phyloP scores from a whole-genome alignment of 352 stramenopile species.

The Globisporangium abappressorium region DNA sequence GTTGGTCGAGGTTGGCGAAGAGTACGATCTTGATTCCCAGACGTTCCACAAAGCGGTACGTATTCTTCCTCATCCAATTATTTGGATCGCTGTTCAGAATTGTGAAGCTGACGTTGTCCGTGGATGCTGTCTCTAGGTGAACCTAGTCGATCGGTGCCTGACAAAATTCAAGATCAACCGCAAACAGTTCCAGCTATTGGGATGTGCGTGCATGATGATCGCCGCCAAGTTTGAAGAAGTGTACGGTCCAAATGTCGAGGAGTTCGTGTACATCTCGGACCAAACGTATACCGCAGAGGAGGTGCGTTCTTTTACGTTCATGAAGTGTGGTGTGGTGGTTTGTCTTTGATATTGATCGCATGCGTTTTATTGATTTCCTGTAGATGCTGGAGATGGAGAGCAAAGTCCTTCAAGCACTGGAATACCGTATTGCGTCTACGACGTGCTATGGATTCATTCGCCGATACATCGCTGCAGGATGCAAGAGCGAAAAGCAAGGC shows the following conservation, averaged over 20 bases:
- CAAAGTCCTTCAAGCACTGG: constrained; percentile 68
- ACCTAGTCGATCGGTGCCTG: constrained; percentile 82
- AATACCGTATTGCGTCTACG: constrained; percentile 76
- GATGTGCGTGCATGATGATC: constrained; percentile 94
- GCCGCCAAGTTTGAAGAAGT: constrained; percentile 98
- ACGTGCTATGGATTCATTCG: constrained; percentile 74
- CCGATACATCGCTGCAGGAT: constrained; percentile 59
- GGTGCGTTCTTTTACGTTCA: constrained; percentile 29
- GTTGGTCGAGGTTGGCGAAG: constrained; percentile 92
- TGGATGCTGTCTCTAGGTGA: constrained; percentile 34
- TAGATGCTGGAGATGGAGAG: constrained; percentile 84
- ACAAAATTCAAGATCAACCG: constrained; percentile 83
- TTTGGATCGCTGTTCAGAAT: not conserved
- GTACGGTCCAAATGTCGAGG: constrained; percentile 89
- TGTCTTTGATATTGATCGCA: constrained; percentile 12
- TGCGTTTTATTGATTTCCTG: not conserved
- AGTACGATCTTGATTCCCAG: constrained; percentile 81
- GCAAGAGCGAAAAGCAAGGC: constrained; percentile 48
- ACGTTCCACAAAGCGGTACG: constrained; percentile 80
- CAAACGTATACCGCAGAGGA: constrained; percentile 90
- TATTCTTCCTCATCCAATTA: not conserved
- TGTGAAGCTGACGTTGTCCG: not conserved
- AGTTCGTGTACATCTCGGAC: constrained; percentile 98
- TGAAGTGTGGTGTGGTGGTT: constrained; percentile 4
- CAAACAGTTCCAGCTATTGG: constrained; percentile 94